A percentile compares a stretch with the other conserved stretches of the same genome.
These are phyloP conservation scores for Halophytophthora batemanensis DNA, from an alignment of 352 stramenopile species.

Conservation along the genomic window DNA sequence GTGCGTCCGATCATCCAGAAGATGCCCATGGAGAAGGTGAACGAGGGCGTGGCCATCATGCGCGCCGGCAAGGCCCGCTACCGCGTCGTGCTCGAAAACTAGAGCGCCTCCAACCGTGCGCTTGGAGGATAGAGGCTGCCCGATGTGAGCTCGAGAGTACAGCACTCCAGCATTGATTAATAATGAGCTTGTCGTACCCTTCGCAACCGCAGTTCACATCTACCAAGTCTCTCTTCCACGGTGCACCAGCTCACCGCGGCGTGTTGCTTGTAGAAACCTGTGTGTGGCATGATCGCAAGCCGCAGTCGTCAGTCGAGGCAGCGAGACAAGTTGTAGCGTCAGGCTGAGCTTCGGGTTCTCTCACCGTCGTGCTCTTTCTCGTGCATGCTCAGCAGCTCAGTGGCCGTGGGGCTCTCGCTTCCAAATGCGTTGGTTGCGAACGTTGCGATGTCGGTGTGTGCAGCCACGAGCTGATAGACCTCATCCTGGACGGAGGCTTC, in stretches of 20 bases:
- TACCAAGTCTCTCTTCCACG: neutral
- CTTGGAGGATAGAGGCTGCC: no score
- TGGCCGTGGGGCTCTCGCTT: conserved; percentile 14
- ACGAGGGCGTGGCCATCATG: conserved; percentile 38
- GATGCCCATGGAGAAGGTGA: conserved; percentile 42
- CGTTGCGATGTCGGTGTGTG: neutral
- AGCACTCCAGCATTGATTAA: no score
- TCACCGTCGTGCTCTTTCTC: conserved; percentile 33
- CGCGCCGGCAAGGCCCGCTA: conserved; percentile 39
- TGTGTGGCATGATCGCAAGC: neutral
- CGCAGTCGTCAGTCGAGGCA: no score
- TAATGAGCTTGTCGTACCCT: neutral
- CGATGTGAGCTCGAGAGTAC: no score
- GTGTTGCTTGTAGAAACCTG: conserved; percentile 8
- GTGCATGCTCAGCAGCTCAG: conserved; percentile 38
- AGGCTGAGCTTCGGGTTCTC: no score
- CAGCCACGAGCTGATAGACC: conserved; percentile 19
- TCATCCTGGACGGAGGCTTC: conserved; percentile 23
- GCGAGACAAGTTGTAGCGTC: no score
- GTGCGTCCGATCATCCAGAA: conserved; percentile 52
- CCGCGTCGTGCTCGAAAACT: conserved; percentile 43
- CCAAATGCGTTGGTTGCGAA: conserved; percentile 9
- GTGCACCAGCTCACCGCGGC: neutral
- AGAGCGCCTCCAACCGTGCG: neutral
- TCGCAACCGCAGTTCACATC: neutral